A percentile compares a stretch with the other conserved stretches of the same genome.
These are phyloP conservation scores for Populus tomentosa DNA, from an alignment of 441 rosid species.

Conservation along the genomic window DNA sequence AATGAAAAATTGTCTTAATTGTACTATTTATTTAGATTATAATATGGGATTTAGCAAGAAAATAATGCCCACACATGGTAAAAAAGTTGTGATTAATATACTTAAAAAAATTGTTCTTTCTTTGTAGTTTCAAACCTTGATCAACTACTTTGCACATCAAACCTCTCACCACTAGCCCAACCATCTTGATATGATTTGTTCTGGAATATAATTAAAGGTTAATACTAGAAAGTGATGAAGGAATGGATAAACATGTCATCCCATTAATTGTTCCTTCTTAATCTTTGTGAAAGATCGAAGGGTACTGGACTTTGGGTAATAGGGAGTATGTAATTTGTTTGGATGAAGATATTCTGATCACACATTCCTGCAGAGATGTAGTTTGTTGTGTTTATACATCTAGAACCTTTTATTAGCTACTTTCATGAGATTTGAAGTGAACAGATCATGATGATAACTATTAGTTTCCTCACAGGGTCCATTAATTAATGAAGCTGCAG, in stretches of 20 bases:
- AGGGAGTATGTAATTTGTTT: neutral
- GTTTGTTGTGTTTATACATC: neutral
- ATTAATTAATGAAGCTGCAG: slow-evolving; percentile 89
- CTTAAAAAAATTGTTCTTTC: too few species aligned
- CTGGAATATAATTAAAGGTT: too few species aligned
- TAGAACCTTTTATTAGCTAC: neutral
- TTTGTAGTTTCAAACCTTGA: neutral
- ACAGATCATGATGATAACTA: slow-evolving; percentile 15
- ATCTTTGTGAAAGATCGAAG: too few species aligned
- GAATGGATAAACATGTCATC: too few species aligned
- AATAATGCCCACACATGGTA: neutral
- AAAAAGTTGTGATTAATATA: too few species aligned
- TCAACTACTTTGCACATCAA: neutral
- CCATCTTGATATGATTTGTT: neutral
- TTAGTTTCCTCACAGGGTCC: slow-evolving; percentile 67
- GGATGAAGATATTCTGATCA: neutral
- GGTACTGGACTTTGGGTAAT: too few species aligned
- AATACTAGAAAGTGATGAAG: too few species aligned
- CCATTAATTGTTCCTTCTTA: too few species aligned
- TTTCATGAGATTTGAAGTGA: slow-evolving; percentile 3
- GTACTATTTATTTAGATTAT: too few species aligned
- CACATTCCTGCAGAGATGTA: neutral
- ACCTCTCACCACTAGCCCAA: neutral
- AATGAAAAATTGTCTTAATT: too few species aligned
- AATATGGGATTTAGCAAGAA: too few species aligned